phyloP scores from a whole-genome alignment of 371 early-diverging fungal genomes.

The Rhizopus sp. region DNA sequence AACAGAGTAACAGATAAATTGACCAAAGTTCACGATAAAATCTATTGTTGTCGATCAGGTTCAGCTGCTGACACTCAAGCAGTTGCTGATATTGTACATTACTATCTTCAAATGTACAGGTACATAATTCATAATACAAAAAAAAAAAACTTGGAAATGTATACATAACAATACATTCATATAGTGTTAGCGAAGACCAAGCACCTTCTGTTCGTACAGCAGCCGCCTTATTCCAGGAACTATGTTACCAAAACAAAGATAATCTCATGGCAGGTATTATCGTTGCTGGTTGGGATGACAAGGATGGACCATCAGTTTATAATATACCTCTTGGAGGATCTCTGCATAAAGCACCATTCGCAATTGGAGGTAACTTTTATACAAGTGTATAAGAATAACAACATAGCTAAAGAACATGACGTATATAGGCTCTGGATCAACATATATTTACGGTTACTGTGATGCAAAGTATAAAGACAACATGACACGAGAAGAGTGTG shows the following conservation, averaged over 20 bases:
- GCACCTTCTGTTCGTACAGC: slow-evolving; percentile 90
- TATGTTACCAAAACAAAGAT: slow-evolving; percentile 97
- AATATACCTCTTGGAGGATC: slow-evolving; percentile 96
- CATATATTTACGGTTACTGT: slow-evolving; percentile 98
- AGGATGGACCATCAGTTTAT: slow-evolving; percentile 92
- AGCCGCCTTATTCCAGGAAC: slow-evolving; percentile 91
- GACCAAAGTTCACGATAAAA: slow-evolving; percentile 94
- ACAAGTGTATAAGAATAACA: not conserved
- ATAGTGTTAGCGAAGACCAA: slow-evolving; percentile 82
- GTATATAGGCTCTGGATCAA: slow-evolving; percentile 87
- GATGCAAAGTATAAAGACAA: slow-evolving; percentile 85
- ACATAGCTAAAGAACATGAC: not conserved
- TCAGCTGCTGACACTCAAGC: slow-evolving; percentile 99
- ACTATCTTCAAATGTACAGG: slow-evolving; percentile 90
- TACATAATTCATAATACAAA: slow-evolving; percentile 33
- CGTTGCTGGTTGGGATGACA: slow-evolving; percentile 98
- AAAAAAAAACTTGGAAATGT: not conserved
- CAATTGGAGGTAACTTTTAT: slow-evolving; percentile 81
- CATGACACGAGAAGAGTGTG: slow-evolving; percentile 91
- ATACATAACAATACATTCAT: not conserved
- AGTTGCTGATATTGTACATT: slow-evolving; percentile 94
- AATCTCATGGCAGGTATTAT: slow-evolving; percentile 96
- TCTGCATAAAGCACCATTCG: slow-evolving; percentile 89
- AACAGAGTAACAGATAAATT: slow-evolving; percentile 99
- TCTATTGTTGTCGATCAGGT: slow-evolving; percentile 99